These are phyloP conservation scores for Fusarium subglutinans DNA, from an alignment of 2,329 filamentous ascomycete species.

Conservation along the genomic window DNA sequence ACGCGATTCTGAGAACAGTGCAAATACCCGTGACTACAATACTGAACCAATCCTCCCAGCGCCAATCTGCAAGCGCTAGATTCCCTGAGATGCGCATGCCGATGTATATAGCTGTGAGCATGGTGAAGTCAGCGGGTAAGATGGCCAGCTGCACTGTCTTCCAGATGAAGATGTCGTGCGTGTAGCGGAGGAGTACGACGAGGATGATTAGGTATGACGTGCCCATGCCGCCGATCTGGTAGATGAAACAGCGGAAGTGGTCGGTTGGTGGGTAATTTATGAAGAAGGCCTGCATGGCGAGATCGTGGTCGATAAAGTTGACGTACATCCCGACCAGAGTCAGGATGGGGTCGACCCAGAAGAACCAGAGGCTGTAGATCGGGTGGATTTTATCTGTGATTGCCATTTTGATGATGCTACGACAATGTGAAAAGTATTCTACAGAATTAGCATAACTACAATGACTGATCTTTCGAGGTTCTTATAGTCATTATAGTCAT, in stretches of 20 bases:
- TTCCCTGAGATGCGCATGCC: constrained; percentile 15
- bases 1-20: constrained; percentile 22
- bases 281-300: constrained; percentile 26
- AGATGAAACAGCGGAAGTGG: constrained; percentile 29
- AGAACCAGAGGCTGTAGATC: constrained; percentile 31
- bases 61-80: constrained; percentile 18
- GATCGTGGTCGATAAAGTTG: constrained; percentile 30
- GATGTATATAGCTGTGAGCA: constrained; percentile 27
- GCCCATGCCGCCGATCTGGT: constrained; percentile 40
- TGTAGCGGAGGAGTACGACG: constrained; percentile 27
- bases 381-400: constrained; percentile 26
- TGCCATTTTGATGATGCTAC: not conserved
- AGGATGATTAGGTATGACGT: constrained; percentile 20
- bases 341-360: constrained; percentile 38
- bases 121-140: constrained; percentile 33
- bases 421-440: not conserved
- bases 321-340: constrained; percentile 29
- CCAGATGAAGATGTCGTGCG: constrained; percentile 35
- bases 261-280: constrained; percentile 2
- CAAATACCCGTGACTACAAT: constrained; percentile 10
- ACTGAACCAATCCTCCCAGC: constrained; percentile 28
- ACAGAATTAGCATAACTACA: rapidly evolving
- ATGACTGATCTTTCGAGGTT: not conserved
- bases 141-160: constrained; percentile 33
- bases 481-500: not conserved